These are phyloP conservation scores for Cantharellus cinnabarinus DNA, from an alignment of 768 basidiomycete species.

Conservation along the genomic window DNA sequence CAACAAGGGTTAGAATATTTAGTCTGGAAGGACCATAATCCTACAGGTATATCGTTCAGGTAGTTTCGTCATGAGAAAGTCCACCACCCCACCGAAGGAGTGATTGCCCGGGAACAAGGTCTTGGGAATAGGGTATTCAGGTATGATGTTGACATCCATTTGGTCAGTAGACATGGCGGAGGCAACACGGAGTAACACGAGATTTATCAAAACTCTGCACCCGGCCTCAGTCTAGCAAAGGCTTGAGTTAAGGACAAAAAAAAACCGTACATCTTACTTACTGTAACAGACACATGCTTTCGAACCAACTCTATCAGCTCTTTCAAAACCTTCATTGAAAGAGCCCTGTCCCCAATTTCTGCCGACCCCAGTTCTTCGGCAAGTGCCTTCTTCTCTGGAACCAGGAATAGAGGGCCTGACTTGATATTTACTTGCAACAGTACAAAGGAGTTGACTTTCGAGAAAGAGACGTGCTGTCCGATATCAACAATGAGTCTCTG, in stretches of 20 bases:
- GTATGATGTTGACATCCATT: slow-evolving; percentile 11
- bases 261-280: slow-evolving; percentile 4
- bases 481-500: neutral
- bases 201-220: slow-evolving; percentile 11
- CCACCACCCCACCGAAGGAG: neutral
- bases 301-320: slow-evolving; percentile 9
- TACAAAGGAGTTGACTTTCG: slow-evolving; percentile 5
- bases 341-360: neutral
- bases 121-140: slow-evolving; percentile 12
- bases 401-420: neutral
- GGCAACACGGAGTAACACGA: slow-evolving; percentile 11
- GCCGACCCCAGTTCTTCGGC: neutral
- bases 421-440: neutral
- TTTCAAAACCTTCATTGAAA: slow-evolving; percentile 5
- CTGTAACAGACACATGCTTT: slow-evolving; percentile 10
- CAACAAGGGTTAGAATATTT: slow-evolving; percentile 1
- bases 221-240: slow-evolving; percentile 10
- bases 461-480: slow-evolving; percentile 7
- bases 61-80: neutral
- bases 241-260: neutral
- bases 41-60: neutral
- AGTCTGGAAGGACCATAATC: neutral
- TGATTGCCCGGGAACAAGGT: slow-evolving; percentile 8
- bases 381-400: neutral
- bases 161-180: slow-evolving; percentile 9